These are phyloP conservation scores for Pseudopithomyces maydicus DNA, from an alignment of 2,329 filamentous ascomycete genomes.

Conservation along the genomic window DNA sequence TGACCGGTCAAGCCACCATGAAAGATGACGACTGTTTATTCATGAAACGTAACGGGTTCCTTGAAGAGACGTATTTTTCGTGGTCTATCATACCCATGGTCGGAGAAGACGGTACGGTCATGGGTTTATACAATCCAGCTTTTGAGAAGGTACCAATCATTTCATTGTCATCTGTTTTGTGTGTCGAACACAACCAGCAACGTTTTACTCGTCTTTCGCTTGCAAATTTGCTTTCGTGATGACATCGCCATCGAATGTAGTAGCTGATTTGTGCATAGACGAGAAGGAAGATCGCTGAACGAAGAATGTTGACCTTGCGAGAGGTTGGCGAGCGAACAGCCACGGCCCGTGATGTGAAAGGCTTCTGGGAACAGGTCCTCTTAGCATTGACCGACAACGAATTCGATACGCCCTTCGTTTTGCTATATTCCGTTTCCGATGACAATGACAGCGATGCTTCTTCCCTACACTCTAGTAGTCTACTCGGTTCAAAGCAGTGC, in stretches of 20 bases:
- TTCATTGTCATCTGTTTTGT: not conserved
- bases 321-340: conserved; percentile 79
- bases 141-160: conserved; percentile 67
- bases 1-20: conserved; percentile 78
- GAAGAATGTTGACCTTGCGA: conserved; percentile 77
- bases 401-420: conserved; percentile 74
- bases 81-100: conserved; percentile 82
- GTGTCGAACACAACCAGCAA: not conserved
- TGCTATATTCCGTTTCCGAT: conserved; percentile 77
- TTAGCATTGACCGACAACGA: conserved; percentile 75
- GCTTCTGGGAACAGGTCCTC: conserved; percentile 74
- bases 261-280: conserved; percentile 49
- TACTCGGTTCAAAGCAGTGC: conserved; percentile 66
- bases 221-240: not conserved
- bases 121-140: conserved; percentile 78
- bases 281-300: conserved; percentile 74
- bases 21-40: conserved; percentile 82
- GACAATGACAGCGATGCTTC: conserved; percentile 73
- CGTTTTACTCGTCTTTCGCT: too few relatives aligned
- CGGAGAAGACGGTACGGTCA: conserved; percentile 73
- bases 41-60: conserved; percentile 68
- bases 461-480: conserved; percentile 71
- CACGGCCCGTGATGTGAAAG: conserved; percentile 71
- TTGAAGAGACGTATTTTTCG: conserved; percentile 82
- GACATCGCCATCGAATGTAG: not conserved